These are phyloP conservation scores for Ganoderma lucidum DNA, from an alignment of 1,284 basidiomycete species.

Conservation along the genomic window DNA sequence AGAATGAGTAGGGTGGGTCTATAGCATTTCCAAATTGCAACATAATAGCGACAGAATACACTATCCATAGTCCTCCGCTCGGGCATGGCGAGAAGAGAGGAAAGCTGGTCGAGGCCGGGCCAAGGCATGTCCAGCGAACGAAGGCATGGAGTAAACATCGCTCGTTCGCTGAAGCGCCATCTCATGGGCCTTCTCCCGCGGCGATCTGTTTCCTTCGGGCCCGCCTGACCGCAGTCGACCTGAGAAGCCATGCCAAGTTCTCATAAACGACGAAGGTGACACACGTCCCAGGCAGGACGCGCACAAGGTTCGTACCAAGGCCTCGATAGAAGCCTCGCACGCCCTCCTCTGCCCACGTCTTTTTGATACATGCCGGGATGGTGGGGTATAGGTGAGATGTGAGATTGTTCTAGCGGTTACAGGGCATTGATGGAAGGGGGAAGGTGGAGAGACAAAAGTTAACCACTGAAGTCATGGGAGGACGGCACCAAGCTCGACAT, in stretches of 20 bases:
- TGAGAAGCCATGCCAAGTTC: slow-evolving; percentile 88
- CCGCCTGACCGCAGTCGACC: slow-evolving; percentile 59
- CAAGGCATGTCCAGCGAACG: not conserved
- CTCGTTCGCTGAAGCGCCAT: not conserved
- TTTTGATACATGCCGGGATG: slow-evolving; percentile 81
- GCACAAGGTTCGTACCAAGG: slow-evolving; percentile 93
- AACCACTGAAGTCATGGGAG: not conserved
- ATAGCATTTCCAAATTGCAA: not conserved
- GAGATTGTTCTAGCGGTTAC: slow-evolving; percentile 62
- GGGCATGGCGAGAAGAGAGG: not conserved
- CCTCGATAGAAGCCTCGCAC: slow-evolving; percentile 93
- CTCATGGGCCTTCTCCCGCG: not conserved
- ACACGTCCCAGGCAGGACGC: slow-evolving; percentile 96
- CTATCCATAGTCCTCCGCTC: not conserved
- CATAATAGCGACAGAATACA: not conserved
- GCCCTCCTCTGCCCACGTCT: slow-evolving; percentile 87
- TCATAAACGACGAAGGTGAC: slow-evolving; percentile 99
- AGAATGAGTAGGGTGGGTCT: slow-evolving; percentile 10
- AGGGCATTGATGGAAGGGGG: not conserved
- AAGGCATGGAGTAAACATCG: not conserved
- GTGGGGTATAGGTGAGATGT: slow-evolving; percentile 76
- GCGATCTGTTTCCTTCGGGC: slow-evolving; percentile 24
- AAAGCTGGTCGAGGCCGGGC: not conserved
- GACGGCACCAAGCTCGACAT: not conserved
- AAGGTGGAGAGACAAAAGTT: not conserved